Evolutionary conservation across 352 stramenopile genomes (phyloP).

Genomic region (Phytophthora hibernalis): DNA sequence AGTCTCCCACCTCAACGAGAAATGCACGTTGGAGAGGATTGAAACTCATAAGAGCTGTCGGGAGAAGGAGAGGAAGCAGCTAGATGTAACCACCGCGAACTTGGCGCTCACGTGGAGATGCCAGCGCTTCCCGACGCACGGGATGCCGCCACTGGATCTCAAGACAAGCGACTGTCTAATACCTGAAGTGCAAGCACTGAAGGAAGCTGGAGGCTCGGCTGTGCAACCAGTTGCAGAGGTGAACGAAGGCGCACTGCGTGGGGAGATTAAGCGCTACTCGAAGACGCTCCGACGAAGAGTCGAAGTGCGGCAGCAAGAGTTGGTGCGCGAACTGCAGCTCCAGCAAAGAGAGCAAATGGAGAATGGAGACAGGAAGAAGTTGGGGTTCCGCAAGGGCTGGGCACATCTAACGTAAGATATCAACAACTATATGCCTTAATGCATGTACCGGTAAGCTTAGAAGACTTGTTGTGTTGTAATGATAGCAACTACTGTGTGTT

Average conservation of each 20-base stretch:
- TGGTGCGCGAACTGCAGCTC: slow-evolving; percentile 43
- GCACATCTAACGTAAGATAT: slow-evolving; percentile 14
- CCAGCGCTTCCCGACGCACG: slow-evolving; percentile 58
- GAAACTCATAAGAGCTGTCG: slow-evolving; percentile 12
- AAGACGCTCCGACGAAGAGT: slow-evolving; percentile 45
- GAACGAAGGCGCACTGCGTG: slow-evolving; percentile 44
- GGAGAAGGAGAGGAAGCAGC: slow-evolving; percentile 9
- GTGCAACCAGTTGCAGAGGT: slow-evolving; percentile 29
- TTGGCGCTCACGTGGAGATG: slow-evolving; percentile 48
- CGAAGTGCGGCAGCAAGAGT: slow-evolving; percentile 41
- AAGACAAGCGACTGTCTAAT: slow-evolving; percentile 49
- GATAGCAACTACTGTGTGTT: slow-evolving; percentile 13
- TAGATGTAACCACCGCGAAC: slow-evolving; percentile 36
- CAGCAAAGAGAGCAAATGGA: slow-evolving; percentile 47
- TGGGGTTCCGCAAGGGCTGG: slow-evolving; percentile 29
- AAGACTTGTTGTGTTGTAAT: slow-evolving; percentile 8
- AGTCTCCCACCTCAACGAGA: slow-evolving; percentile 24
- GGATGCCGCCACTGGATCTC: slow-evolving; percentile 49
- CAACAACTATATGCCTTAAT: no score
- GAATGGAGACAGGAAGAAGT: slow-evolving; percentile 49
- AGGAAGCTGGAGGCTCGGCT: slow-evolving; percentile 24
- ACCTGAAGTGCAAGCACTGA: slow-evolving; percentile 36
- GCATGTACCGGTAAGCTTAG: no score
- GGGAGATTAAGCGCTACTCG: slow-evolving; percentile 53
- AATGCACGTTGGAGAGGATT: slow-evolving; percentile 21